Percentiles rank a stretch among this genome's conserved stretches.
Evolutionary conservation across 441 rosid genomes (phyloP).

Genomic region (Pelargonium cotyledonis): DNA sequence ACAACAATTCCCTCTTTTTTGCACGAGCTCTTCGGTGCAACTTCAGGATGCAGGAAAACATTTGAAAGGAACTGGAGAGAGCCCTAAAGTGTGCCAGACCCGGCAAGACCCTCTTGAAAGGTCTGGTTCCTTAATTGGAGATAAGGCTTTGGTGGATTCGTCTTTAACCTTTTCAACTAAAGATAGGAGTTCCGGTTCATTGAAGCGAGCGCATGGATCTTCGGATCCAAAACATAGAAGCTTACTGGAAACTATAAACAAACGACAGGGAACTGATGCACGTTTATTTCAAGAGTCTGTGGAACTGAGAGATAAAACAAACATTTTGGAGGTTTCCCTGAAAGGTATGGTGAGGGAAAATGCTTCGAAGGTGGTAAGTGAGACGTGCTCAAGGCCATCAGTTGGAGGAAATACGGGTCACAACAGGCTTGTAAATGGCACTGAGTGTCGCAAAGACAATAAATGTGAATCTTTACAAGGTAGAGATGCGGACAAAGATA

Average conservation of each 20-base stretch:
- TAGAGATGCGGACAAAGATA: slow-evolving; percentile 5
- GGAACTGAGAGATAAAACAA: slow-evolving; percentile 20
- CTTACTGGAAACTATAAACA: slow-evolving; percentile 17
- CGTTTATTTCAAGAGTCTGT: slow-evolving; percentile 19
- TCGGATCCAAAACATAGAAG: slow-evolving; percentile 26
- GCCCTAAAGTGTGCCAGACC: slow-evolving; percentile 18
- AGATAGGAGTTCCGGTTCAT: slow-evolving; percentile 21
- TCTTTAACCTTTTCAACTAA: slow-evolving; percentile 20
- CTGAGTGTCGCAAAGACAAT: slow-evolving; percentile 3
- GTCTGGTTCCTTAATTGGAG: slow-evolving; percentile 20
- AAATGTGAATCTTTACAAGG: slow-evolving; percentile 1
- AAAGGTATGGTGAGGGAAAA: slow-evolving; percentile 24
- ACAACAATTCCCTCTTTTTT: slow-evolving; percentile 26
- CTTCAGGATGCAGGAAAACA: slow-evolving; percentile 26
- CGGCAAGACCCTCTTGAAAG: slow-evolving; percentile 19
- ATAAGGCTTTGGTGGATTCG: slow-evolving; percentile 22
- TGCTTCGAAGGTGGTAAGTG: slow-evolving; percentile 28
- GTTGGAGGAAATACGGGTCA: slow-evolving; percentile 25
- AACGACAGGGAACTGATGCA: slow-evolving; percentile 16
- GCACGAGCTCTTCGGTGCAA: slow-evolving; percentile 31
- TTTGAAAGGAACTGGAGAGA: slow-evolving; percentile 26
- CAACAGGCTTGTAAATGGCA: slow-evolving; percentile 6
- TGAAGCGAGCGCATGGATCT: slow-evolving; percentile 29
- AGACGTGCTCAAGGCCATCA: slow-evolving; percentile 25
- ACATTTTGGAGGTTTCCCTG: slow-evolving; percentile 24